Evolutionary conservation across 768 basidiomycete genomes (phyloP).

Genomic region (Collybia nuda): DNA sequence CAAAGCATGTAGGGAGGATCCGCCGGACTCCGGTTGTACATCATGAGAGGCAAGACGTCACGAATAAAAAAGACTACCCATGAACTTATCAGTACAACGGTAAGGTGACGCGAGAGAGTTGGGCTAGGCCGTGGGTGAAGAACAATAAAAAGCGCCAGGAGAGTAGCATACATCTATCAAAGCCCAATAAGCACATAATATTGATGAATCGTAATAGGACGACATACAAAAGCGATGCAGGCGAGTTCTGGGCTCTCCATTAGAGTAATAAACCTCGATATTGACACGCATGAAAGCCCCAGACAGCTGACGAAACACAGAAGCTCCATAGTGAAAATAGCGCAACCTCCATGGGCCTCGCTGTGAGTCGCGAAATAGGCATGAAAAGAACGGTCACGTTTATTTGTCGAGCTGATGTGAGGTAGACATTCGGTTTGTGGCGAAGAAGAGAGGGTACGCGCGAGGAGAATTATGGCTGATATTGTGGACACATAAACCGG

Average conservation of each 20-base stretch:
- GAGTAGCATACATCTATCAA: conserved; percentile 9
- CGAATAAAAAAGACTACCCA: conserved; percentile 48
- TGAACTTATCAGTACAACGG: conserved; percentile 6
- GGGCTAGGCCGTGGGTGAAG: conserved; percentile 5
- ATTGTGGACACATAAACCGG: conserved; percentile 10
- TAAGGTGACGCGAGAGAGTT: conserved; percentile 4
- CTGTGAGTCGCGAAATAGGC: background rate
- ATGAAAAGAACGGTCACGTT: background rate
- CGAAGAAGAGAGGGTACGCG: conserved; percentile 3
- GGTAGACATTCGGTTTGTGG: background rate
- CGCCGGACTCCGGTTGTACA: conserved; percentile 42
- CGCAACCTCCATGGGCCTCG: conserved; percentile 11
- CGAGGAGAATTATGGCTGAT: conserved; percentile 4
- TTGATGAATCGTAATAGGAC: background rate
- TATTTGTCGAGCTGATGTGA: background rate
- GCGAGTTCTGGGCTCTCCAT: conserved; percentile 1
- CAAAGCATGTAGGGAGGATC: conserved; percentile 53
- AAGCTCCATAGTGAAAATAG: conserved; percentile 7
- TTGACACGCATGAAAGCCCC: conserved; percentile 11
- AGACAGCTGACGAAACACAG: conserved; percentile 9
- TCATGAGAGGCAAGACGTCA: conserved; percentile 58
- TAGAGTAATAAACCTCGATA: background rate
- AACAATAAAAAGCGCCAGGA: conserved; percentile 9
- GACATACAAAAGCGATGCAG: conserved; percentile 7
- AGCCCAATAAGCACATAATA: background rate